Conservation (phyloP, 306 rosid species). For the Neltuma alba region DNA sequence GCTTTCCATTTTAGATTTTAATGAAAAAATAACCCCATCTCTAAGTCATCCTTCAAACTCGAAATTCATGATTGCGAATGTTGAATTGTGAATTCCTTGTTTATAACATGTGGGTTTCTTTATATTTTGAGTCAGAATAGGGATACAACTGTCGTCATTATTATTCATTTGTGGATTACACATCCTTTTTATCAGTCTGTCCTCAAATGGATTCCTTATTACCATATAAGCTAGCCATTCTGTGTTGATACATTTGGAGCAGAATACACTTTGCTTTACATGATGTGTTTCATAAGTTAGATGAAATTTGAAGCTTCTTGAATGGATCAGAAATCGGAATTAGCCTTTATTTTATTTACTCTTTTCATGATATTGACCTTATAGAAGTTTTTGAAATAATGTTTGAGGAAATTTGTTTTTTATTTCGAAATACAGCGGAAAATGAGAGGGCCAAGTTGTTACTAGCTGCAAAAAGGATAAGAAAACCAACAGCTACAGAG, state of each 20-base stretch:
- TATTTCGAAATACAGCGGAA: constrained; percentile 53
- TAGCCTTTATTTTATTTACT: not conserved
- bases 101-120: constrained; percentile 19
- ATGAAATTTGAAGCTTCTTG: constrained; percentile 13
- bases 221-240: not conserved
- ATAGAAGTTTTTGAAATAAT: constrained; percentile 14
- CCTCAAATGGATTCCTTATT: not conserved
- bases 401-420: constrained; percentile 32
- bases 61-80: constrained; percentile 7
- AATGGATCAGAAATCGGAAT: constrained; percentile 18
- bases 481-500: constrained; percentile 67
- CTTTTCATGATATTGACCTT: constrained; percentile 2
- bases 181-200: not conserved
- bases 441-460: constrained; percentile 57
- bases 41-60: constrained; percentile 3
- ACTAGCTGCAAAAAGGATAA: constrained; percentile 70
- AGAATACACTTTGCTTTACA: not conserved
- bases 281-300: not conserved
- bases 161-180: not conserved
- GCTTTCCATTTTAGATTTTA: constrained; percentile 7
- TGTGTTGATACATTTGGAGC: not conserved
- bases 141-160: not conserved
- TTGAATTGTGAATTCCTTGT: constrained; percentile 28
- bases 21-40: not conserved
- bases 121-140: constrained; percentile 9